These are phyloP conservation scores for Psidium guajava DNA, from an alignment of 345 rosid genomes.

Conservation along the genomic window DNA sequence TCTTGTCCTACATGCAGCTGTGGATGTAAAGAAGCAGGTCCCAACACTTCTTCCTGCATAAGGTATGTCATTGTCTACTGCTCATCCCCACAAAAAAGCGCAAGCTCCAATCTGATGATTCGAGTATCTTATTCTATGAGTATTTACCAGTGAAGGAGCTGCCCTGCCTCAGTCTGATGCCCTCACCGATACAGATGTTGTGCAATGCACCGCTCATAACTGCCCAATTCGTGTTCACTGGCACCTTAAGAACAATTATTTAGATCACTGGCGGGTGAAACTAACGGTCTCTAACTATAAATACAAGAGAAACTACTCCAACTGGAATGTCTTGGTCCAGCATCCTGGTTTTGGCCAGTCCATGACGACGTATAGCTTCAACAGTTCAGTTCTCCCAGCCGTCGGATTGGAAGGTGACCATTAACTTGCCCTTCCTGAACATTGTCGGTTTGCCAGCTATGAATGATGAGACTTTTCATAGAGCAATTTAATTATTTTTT, in stretches of 20 bases:
- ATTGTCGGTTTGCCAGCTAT: neutral
- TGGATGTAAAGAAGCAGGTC: constrained; percentile 41
- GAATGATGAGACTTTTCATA: neutral
- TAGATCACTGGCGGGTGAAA: constrained; percentile 40
- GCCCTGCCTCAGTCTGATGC: neutral
- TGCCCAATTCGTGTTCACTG: constrained; percentile 49
- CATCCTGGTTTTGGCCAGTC: constrained; percentile 46
- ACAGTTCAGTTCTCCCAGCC: constrained; percentile 31
- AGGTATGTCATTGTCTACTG: constrained; percentile 13
- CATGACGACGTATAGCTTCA: constrained; percentile 31
- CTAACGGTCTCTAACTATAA: constrained; percentile 41
- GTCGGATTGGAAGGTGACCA: constrained; percentile 26
- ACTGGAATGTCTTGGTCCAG: constrained; percentile 49
- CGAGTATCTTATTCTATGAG: neutral
- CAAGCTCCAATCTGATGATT: neutral
- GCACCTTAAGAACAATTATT: constrained; percentile 44
- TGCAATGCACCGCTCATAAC: constrained; percentile 47
- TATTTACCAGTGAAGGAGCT: constrained; percentile 15
- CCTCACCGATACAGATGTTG: constrained; percentile 9
- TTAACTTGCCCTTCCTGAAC: neutral
- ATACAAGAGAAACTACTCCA: constrained; percentile 31
- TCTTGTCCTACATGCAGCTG: constrained; percentile 47
- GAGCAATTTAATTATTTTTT: neutral
- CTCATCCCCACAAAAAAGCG: neutral
- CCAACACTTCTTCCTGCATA: constrained; percentile 20